Percentiles rank a stretch among this genome's conserved stretches.
phyloP scores from a whole-genome alignment of 345 rosid genomes.

The Lumnitzera littorea region DNA sequence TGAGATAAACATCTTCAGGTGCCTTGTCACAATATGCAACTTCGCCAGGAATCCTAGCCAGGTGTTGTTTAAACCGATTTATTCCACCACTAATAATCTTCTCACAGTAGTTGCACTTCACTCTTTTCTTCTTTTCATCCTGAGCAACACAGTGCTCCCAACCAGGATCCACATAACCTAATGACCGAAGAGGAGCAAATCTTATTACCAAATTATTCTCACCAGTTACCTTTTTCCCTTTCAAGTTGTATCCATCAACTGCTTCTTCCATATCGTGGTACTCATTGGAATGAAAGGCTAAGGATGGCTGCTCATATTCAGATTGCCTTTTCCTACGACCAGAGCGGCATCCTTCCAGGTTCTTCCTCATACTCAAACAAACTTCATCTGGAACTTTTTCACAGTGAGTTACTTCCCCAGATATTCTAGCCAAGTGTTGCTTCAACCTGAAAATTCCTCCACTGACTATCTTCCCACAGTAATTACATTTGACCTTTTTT shows the following conservation, averaged over 20 bases:
- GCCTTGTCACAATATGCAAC: conserved; percentile 38
- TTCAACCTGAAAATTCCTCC: conserved; percentile 31
- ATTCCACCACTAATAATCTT: conserved; percentile 46
- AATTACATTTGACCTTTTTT: conserved; percentile 36
- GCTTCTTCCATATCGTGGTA: conserved; percentile 18
- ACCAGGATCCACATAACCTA: conserved; percentile 44
- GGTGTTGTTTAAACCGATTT: conserved; percentile 44
- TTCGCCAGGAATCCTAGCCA: conserved; percentile 48
- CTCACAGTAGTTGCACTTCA: conserved; percentile 42
- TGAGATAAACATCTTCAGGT: conserved; percentile 37
- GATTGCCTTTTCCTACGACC: conserved; percentile 17
- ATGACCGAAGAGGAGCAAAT: conserved; percentile 29
- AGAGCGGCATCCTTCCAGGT: conserved; percentile 32
- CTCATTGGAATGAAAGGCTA: conserved; percentile 14
- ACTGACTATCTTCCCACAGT: conserved; percentile 31
- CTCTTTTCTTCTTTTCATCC: conserved; percentile 40
- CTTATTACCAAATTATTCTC: conserved; percentile 13
- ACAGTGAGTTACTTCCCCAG: conserved; percentile 34
- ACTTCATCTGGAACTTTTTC: conserved; percentile 31
- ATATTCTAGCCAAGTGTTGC: conserved; percentile 33
- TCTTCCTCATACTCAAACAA: conserved; percentile 27
- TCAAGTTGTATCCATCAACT: conserved; percentile 13
- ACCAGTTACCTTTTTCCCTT: conserved; percentile 23
- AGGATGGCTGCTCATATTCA: conserved; percentile 19
- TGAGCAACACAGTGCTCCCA: conserved; percentile 45